phyloP scores from a whole-genome alignment of 352 stramenopile species.

The Phytophthora tentaculata region DNA sequence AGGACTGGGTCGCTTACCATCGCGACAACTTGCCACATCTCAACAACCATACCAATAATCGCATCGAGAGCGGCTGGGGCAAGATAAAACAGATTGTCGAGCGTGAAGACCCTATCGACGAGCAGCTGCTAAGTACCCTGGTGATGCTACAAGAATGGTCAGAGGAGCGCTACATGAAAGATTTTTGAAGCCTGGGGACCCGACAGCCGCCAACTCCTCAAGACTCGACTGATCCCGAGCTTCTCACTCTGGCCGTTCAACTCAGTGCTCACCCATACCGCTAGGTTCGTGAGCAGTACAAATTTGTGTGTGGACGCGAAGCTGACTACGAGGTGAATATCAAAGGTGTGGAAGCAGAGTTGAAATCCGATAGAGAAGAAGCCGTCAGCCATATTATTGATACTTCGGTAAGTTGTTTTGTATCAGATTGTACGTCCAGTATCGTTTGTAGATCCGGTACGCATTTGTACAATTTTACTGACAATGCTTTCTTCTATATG shows the following conservation, averaged over 20 bases:
- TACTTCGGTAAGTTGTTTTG: background rate
- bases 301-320: background rate
- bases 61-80: background rate
- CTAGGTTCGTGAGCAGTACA: background rate
- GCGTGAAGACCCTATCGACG: background rate
- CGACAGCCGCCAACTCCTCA: background rate
- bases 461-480: background rate
- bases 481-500: background rate
- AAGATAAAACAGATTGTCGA: background rate
- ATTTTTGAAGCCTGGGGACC: background rate
- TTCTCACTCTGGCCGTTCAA: background rate
- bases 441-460: background rate
- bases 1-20: background rate
- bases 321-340: background rate
- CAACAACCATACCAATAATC: conserved; percentile 2
- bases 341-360: background rate
- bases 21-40: background rate
- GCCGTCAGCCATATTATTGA: background rate
- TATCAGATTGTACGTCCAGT: too few species aligned
- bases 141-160: conserved; percentile 7
- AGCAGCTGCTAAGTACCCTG: background rate
- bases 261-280: background rate
- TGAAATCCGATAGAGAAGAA: background rate
- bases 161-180: background rate
- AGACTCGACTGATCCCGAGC: background rate